These are phyloP conservation scores for Verbena officinalis DNA, from an alignment of 257 asterid species.

Conservation along the genomic window DNA sequence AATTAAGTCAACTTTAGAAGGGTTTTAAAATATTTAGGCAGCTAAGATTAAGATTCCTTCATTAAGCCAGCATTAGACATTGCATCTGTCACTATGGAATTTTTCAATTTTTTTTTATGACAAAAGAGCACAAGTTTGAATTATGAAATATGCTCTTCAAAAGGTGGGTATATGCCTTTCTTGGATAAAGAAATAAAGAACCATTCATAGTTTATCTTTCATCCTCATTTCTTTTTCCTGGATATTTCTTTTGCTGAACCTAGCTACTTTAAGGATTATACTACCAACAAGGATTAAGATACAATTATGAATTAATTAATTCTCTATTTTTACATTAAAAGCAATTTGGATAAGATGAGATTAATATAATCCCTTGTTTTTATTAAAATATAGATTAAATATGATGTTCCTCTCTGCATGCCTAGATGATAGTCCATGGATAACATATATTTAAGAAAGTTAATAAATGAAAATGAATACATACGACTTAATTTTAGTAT, in stretches of 20 bases:
- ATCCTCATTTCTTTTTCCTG: not conserved
- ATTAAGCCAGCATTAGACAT: not conserved
- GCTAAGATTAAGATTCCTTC: constrained; percentile 2
- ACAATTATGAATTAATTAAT: no score
- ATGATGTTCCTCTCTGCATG: no score
- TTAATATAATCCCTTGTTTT: no score
- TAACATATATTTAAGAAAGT: not conserved
- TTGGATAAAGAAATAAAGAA: constrained; percentile 23
- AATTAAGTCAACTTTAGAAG: not conserved
- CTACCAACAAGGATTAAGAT: no score
- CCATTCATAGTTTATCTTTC: not conserved
- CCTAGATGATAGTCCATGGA: not conserved
- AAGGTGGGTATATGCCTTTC: constrained; percentile 24
- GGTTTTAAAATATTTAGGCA: not conserved
- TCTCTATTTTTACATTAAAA: no score
- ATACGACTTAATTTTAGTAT: not conserved
- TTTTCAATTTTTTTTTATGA: not conserved
- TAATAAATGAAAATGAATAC: not conserved
- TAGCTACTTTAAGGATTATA: no score
- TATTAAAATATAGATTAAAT: no score
- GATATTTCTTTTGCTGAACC: not conserved
- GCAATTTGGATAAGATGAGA: no score
- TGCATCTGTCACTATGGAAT: not conserved
- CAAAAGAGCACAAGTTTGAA: not conserved
- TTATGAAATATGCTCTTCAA: constrained; percentile 12